Base-by-base conservation (phyloP, 805 yeast species). In the Teunomyces stri region DNA sequence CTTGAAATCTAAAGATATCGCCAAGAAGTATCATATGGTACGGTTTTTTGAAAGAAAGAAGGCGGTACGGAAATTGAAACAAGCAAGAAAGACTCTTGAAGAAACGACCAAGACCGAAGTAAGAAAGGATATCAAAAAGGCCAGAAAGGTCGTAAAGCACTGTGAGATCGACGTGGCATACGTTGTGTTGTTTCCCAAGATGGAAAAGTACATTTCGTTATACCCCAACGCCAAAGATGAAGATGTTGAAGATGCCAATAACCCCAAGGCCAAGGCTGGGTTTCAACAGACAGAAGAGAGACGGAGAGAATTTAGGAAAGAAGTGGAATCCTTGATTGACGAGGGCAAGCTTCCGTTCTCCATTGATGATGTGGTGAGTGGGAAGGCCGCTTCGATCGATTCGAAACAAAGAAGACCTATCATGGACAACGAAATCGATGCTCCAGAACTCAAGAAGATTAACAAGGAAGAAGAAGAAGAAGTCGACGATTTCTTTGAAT, bases 11-110 rank as follows among this genome's bases (percentile, higher is more conserved):
- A 78, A 75, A 52, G 74, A 77, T 45, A 68, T 74, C 34, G 80
- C 89, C 10, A 78, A 82, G 55, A 87, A 85, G 68, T 94, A 94
- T 64, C 97, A 89, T 62, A 90, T 89, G 91, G 89, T 94, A 42
- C 79, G 92, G 54, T 94, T 94, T 62, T 89, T 94, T 52, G 98
- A 91, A 65, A 81, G 78, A 60, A 89, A 89, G 69, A 91, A 90
- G 75, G 94, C 96, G 0, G 55, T 80, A 21, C 78, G 96, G 60
- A 79, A 73, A 48, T 80, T 87, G 59, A 86, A 84, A 53, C 76
- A 71, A 46, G 79, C 81, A 2, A 60, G 57, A 41, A 74, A 70
- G 39, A 60, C 64, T 10, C 52, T 70, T 28, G 69, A 68, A 5
- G 74, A 69, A 25, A 69, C 68, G 18, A 44, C 60, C 28, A 58